Conservation (phyloP, 305 asterid genomes). For the Fraxinus greggii region DNA sequence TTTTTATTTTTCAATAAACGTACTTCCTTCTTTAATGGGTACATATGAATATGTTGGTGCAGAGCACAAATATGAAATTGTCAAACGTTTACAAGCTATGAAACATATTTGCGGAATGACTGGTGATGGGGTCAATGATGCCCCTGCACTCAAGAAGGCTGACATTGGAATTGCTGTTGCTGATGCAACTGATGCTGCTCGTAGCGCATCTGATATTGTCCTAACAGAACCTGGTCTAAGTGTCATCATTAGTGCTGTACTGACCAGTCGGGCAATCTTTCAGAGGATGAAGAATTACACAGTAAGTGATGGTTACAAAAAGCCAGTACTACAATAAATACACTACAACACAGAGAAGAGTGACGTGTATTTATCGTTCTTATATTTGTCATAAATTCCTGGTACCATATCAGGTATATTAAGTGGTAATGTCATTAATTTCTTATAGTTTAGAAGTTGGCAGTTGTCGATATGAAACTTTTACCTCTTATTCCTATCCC, state of each 20-base stretch:
- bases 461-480: not conserved
- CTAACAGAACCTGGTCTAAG: slow-evolving; percentile 85
- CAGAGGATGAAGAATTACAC: slow-evolving; percentile 82
- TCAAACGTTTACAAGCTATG: slow-evolving; percentile 77
- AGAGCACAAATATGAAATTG: slow-evolving; percentile 84
- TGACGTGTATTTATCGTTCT: not conserved
- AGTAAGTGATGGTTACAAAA: slow-evolving; percentile 32
- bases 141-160: slow-evolving; percentile 78
- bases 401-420: not conserved
- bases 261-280: slow-evolving; percentile 79
- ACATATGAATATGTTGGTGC: slow-evolving; percentile 10
- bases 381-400: not conserved
- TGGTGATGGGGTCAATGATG: slow-evolving; percentile 79
- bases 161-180: slow-evolving; percentile 81
- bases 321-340: not conserved
- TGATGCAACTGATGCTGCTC: slow-evolving; percentile 80
- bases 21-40: not conserved
- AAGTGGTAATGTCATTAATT: not conserved
- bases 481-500: not conserved
- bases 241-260: slow-evolving; percentile 82
- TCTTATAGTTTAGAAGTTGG: not conserved
- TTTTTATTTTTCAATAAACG: not conserved
- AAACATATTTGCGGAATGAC: slow-evolving; percentile 88
- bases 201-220: slow-evolving; percentile 78
- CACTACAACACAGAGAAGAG: not conserved